Base-by-base conservation (phyloP, 192 early-diverging fungal genomes). In the Dispira simplex region DNA sequence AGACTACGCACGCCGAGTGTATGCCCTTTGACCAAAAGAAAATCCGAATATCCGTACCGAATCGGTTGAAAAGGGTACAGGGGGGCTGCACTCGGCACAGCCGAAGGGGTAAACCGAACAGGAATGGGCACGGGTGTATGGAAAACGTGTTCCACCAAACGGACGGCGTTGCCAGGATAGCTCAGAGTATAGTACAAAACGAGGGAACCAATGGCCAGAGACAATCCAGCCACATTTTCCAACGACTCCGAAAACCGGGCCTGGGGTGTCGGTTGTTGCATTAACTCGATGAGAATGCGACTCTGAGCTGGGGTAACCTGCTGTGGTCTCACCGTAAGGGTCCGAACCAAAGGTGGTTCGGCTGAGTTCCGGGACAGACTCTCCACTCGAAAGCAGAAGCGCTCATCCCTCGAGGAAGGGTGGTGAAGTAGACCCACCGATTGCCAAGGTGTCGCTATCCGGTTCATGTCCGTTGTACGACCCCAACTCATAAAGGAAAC, bases 171-270 rank as follows among this genome's bases (percentile, higher is more conserved):
- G 54, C 23, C 27, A 14, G 54, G 54, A 27, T 56, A 56, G 13
- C 54, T 27, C 16, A 56, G 54, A 3, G 54, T 56, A 23, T 56
- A 56, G 10, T 56, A 56, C 20, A 56, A 10, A 26, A 26, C 54
- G 23, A 56, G 54, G 20, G 54, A 56, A 18, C 25, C 54, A 14
- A 56, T 27, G 25, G 54, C 54, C 54, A 56, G 25, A 26, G 25
- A 56, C 54, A 56, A 27, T 1, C 54, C 54, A 3, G 25, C 13
- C 54, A 26, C 25, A 13, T 26, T 27, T 23, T 56, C 54, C 20
- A 18, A 26, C 1, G 54, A 56, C 54, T 26, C 54, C 3, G 32
- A 39, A 39, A 39, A 39, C 32, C 32, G 32, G 32, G 32, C 32
- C 32, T 39, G 32, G 32, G 32, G 32, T 39, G 32, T 39, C 6